phyloP scores from a whole-genome alignment of 2,329 filamentous ascomycete genomes.

The Colletotrichum tabaci region DNA sequence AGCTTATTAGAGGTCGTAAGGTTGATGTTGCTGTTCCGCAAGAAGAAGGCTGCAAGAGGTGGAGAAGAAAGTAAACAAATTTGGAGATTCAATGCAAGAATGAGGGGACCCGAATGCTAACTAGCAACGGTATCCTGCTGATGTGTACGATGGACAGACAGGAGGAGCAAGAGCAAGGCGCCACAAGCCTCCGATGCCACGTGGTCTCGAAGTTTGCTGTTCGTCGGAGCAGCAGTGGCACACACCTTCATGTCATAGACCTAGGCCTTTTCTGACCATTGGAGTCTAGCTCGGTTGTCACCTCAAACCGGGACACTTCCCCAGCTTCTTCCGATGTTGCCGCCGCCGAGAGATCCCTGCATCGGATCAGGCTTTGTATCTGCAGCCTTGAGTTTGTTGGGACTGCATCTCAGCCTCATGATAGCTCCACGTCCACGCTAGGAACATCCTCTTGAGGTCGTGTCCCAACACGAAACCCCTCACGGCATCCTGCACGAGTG shows the following conservation, averaged over 20 bases:
- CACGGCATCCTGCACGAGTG: constrained; percentile 10
- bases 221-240: constrained; percentile 26
- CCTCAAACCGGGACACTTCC: constrained; percentile 40
- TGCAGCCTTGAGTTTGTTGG: constrained; percentile 42
- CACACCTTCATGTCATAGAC: constrained; percentile 28
- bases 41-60: neutral
- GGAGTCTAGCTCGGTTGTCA: constrained; percentile 36
- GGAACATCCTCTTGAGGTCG: constrained; percentile 31
- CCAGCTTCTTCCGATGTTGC: constrained; percentile 39
- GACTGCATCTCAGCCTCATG: constrained; percentile 41
- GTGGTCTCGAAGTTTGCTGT: constrained; percentile 32
- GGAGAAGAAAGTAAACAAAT: constrained; percentile 22
- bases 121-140: constrained; percentile 4
- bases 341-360: constrained; percentile 31
- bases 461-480: constrained; percentile 32
- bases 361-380: constrained; percentile 30
- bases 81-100: constrained; percentile 34
- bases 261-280: constrained; percentile 8
- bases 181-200: constrained; percentile 28
- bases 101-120: constrained; percentile 32
- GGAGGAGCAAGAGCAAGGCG: constrained; percentile 11
- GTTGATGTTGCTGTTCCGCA: constrained; percentile 8
- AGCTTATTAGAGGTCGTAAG: neutral
- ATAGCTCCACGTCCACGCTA: constrained; percentile 5
- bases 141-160: constrained; percentile 4